These are phyloP conservation scores for Jimgerdemannia flammicorona DNA, from an alignment of 192 early-diverging fungal genomes.

Conservation along the genomic window DNA sequence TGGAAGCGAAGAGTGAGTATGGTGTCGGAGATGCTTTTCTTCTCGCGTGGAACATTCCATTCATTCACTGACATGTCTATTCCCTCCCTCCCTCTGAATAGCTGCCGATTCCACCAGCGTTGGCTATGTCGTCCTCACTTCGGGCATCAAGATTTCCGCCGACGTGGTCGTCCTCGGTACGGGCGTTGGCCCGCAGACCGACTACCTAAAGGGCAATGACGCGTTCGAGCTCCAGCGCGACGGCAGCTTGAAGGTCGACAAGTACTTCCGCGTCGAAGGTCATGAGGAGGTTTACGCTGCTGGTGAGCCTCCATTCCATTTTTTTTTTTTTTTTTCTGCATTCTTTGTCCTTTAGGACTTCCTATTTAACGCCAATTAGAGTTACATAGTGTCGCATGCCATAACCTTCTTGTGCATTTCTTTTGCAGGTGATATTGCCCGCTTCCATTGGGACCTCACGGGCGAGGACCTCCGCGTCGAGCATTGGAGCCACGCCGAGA, in stretches of 20 bases:
- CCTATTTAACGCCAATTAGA: no score
- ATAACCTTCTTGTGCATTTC: not conserved
- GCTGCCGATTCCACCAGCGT: slow-evolving; percentile 6
- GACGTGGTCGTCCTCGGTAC: slow-evolving; percentile 53
- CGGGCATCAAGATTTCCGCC: slow-evolving; percentile 30
- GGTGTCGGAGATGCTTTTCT: no score
- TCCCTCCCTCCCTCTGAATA: not conserved
- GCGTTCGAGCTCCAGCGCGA: slow-evolving; percentile 40
- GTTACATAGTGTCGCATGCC: not conserved
- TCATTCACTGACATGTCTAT: not conserved
- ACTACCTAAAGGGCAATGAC: slow-evolving; percentile 32
- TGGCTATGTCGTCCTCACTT: slow-evolving; percentile 36
- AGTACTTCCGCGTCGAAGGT: slow-evolving; percentile 35
- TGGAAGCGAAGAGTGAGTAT: slow-evolving; percentile 15
- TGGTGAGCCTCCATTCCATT: slow-evolving; percentile 20
- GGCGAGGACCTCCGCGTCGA: slow-evolving; percentile 45
- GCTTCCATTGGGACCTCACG: slow-evolving; percentile 41
- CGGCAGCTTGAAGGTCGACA: slow-evolving; percentile 42
- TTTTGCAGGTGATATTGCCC: slow-evolving; percentile 48
- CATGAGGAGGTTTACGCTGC: slow-evolving; percentile 40
- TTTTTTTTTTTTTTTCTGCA: no score
- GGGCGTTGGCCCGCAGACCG: slow-evolving; percentile 48
- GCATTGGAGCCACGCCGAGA: slow-evolving; percentile 53
- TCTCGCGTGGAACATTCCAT: no score
- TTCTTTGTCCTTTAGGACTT: not conserved